Evolutionary conservation across 495 filamentous ascomycete species (phyloP).

Genomic region (Aspergillus mulundensis): DNA sequence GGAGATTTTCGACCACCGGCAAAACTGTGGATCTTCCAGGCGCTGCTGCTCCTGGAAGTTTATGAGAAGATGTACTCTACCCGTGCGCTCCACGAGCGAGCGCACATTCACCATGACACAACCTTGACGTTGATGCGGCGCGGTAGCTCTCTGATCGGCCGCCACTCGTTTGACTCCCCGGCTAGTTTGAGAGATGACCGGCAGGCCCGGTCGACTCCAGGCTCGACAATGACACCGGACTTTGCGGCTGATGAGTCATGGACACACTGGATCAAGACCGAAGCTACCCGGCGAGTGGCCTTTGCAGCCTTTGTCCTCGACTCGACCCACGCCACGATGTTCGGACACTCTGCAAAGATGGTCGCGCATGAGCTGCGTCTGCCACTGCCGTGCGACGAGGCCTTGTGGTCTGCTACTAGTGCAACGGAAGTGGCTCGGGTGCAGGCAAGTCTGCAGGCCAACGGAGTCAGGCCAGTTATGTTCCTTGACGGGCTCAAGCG

Average conservation of each 20-base stretch:
- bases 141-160: slow-evolving; percentile 87
- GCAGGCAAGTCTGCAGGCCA: slow-evolving; percentile 75
- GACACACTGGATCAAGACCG: slow-evolving; percentile 95
- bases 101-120: slow-evolving; percentile 95
- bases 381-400: slow-evolving; percentile 89
- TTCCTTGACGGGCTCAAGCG: slow-evolving; percentile 91
- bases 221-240: slow-evolving; percentile 56
- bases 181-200: slow-evolving; percentile 70
- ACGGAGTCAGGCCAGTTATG: slow-evolving; percentile 78
- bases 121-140: slow-evolving; percentile 93
- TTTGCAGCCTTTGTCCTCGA: slow-evolving; percentile 96
- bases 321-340: slow-evolving; percentile 96
- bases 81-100: slow-evolving; percentile 84
- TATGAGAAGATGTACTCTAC: slow-evolving; percentile 98
- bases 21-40: slow-evolving; percentile 97
- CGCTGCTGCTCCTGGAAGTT: slow-evolving; percentile 80
- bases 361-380: slow-evolving; percentile 93
- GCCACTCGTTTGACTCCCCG: slow-evolving; percentile 81
- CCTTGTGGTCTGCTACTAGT: slow-evolving; percentile 88
- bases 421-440: slow-evolving; percentile 83
- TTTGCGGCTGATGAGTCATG: slow-evolving; percentile 83
- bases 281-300: slow-evolving; percentile 83
- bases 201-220: slow-evolving; percentile 44
- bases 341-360: slow-evolving; percentile 96
- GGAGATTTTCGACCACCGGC: slow-evolving; percentile 88